Conservation (phyloP, 2,329 filamentous ascomycete genomes). For the Microsporum canis region DNA sequence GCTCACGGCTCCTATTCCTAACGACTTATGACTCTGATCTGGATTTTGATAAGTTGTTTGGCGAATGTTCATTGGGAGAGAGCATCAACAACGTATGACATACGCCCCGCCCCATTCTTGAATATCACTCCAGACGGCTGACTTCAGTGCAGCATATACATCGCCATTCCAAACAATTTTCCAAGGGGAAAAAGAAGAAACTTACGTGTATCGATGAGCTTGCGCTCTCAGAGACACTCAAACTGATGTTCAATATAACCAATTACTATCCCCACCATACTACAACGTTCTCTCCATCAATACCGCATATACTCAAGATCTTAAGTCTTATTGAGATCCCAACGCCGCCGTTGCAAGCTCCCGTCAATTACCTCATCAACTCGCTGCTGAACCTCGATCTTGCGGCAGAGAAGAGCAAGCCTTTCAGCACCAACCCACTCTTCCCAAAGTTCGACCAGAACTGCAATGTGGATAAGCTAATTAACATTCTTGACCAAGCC, state of each 20-base stretch:
- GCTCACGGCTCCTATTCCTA: conserved; percentile 67
- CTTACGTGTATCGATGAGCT: conserved; percentile 52
- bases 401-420: conserved; percentile 40
- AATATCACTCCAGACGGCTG: background rate
- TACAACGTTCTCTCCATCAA: conserved; percentile 52
- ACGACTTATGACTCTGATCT: conserved; percentile 66
- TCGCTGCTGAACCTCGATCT: conserved; percentile 69
- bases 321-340: conserved; percentile 51
- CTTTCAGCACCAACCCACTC: conserved; percentile 40
- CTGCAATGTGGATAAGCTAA: conserved; percentile 51
- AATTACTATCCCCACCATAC: conserved; percentile 57
- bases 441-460: conserved; percentile 55
- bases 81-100: conserved; percentile 46
- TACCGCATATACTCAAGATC: conserved; percentile 60
- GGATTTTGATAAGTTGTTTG: conserved; percentile 54
- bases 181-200: conserved; percentile 28
- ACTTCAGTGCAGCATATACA: conserved; percentile 44
- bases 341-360: conserved; percentile 58
- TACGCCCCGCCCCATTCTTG: background rate
- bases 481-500: conserved; percentile 58
- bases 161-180: conserved; percentile 54
- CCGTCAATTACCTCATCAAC: conserved; percentile 64
- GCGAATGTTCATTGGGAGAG: conserved; percentile 54
- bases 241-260: conserved; percentile 79
- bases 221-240: conserved; percentile 73